These are phyloP conservation scores for Trichoderma oligosporum DNA, from an alignment of 2,329 filamentous ascomycete species.

Conservation along the genomic window DNA sequence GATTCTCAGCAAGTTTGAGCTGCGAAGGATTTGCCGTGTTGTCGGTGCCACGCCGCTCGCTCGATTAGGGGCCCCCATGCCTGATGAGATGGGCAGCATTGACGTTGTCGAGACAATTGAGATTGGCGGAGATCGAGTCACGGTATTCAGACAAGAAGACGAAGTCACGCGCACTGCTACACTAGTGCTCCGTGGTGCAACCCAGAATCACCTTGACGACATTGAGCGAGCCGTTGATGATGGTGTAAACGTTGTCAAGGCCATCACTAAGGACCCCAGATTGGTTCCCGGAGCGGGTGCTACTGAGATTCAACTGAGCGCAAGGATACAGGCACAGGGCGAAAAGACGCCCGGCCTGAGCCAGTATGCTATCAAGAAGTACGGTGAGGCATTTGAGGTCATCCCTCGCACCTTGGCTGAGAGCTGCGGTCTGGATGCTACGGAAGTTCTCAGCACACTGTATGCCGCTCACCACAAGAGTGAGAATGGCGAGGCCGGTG, in stretches of 20 bases:
- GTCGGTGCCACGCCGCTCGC: slow-evolving; percentile 96
- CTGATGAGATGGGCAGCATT: slow-evolving; percentile 96
- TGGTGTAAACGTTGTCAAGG: slow-evolving; percentile 97
- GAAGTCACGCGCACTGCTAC: slow-evolving; percentile 91
- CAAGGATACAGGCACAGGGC: slow-evolving; percentile 83
- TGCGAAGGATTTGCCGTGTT: slow-evolving; percentile 89
- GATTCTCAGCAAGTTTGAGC: slow-evolving; percentile 96
- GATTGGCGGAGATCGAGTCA: slow-evolving; percentile 96
- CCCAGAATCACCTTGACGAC: slow-evolving; percentile 96
- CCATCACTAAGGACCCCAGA: slow-evolving; percentile 87
- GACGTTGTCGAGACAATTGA: slow-evolving; percentile 96
- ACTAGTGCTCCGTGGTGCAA: slow-evolving; percentile 88
- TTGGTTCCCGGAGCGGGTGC: slow-evolving; percentile 93
- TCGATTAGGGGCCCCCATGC: slow-evolving; percentile 93
- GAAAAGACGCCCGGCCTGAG: slow-evolving; percentile 90
- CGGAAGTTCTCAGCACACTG: slow-evolving; percentile 87
- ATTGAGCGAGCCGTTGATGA: slow-evolving; percentile 96
- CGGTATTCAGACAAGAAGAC: slow-evolving; percentile 95
- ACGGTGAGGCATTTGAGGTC: slow-evolving; percentile 94
- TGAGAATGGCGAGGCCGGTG: slow-evolving; percentile 83
- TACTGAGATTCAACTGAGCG: slow-evolving; percentile 88
- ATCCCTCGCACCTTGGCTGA: slow-evolving; percentile 91
- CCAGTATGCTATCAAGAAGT: slow-evolving; percentile 97
- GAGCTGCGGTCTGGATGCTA: slow-evolving; percentile 91
- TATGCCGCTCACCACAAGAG: slow-evolving; percentile 92